A percentile compares a stretch with the other conserved stretches of the same genome.
Conservation (phyloP, 495 filamentous ascomycete species). For the Xylaria flabelliformis region DNA sequence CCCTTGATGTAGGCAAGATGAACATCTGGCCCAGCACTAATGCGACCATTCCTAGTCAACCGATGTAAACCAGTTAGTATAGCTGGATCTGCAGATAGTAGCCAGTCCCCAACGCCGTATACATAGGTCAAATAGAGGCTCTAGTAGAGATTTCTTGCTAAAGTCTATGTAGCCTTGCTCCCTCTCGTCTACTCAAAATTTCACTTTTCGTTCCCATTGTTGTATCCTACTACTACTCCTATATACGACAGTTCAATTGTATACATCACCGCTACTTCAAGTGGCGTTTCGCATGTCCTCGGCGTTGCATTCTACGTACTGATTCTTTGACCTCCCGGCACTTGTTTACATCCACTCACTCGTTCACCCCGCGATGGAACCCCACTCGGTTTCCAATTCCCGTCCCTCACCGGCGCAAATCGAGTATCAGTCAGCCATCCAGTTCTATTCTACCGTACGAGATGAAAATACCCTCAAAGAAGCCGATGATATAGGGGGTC, state of each 20-base stretch:
- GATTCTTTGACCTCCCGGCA: not conserved
- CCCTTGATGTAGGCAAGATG: constrained; percentile 11
- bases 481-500: constrained; percentile 12
- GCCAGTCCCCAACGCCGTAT: too few species aligned
- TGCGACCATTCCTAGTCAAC: constrained; percentile 10
- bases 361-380: constrained; percentile 13
- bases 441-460: constrained; percentile 14
- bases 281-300: not conserved
- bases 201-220: not conserved
- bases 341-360: not conserved
- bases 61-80: not conserved
- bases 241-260: not conserved
- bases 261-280: not conserved
- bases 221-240: not conserved
- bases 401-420: constrained; percentile 1
- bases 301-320: not conserved
- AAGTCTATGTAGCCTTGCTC: not conserved
- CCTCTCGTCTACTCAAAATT: not conserved
- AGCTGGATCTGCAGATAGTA: not conserved
- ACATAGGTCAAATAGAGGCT: not conserved
- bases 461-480: constrained; percentile 14
- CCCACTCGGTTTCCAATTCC: not conserved
- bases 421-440: constrained; percentile 14
- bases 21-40: not conserved
- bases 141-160: not conserved